These are phyloP conservation scores for Suhomyces atakaporum DNA, from an alignment of 1,139 yeast genomes.

Conservation along the genomic window DNA sequence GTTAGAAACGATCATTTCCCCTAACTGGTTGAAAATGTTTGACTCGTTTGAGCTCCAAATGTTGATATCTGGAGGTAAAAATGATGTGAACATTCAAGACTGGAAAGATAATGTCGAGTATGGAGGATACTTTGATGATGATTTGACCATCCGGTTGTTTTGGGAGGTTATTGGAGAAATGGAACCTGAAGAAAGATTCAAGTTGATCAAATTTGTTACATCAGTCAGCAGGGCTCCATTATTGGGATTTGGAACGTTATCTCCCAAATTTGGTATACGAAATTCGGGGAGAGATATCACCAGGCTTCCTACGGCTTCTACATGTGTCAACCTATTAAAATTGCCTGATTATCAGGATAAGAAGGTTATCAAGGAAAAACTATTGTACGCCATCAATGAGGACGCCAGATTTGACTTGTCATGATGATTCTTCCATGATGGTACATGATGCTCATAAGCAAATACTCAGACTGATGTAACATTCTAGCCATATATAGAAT, in stretches of 20 bases:
- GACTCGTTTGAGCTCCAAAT: slow-evolving; percentile 81
- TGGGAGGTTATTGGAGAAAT: slow-evolving; percentile 81
- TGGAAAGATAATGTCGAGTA: slow-evolving; percentile 62
- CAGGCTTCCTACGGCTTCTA: slow-evolving; percentile 86
- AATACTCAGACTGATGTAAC: no score
- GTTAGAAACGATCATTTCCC: slow-evolving; percentile 63
- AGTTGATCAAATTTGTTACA: slow-evolving; percentile 81
- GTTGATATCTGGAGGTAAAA: slow-evolving; percentile 78
- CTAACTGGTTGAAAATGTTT: slow-evolving; percentile 81
- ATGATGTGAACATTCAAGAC: slow-evolving; percentile 69
- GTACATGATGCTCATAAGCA: no score
- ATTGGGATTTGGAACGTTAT: slow-evolving; percentile 73
- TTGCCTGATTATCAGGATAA: slow-evolving; percentile 79
- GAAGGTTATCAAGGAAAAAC: slow-evolving; percentile 55
- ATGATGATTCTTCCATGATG: no score
- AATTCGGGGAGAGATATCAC: slow-evolving; percentile 57
- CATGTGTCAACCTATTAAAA: slow-evolving; percentile 86
- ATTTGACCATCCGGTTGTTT: slow-evolving; percentile 58
- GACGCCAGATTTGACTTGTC: slow-evolving; percentile 88
- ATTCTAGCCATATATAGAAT: no score
- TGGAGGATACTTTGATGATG: slow-evolving; percentile 65
- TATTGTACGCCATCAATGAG: slow-evolving; percentile 74
- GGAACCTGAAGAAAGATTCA: slow-evolving; percentile 57
- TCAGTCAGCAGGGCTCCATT: slow-evolving; percentile 91
- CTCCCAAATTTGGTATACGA: slow-evolving; percentile 80